These are phyloP conservation scores for Penicillium corylophilum DNA, from an alignment of 2,329 filamentous ascomycete genomes.

Conservation along the genomic window DNA sequence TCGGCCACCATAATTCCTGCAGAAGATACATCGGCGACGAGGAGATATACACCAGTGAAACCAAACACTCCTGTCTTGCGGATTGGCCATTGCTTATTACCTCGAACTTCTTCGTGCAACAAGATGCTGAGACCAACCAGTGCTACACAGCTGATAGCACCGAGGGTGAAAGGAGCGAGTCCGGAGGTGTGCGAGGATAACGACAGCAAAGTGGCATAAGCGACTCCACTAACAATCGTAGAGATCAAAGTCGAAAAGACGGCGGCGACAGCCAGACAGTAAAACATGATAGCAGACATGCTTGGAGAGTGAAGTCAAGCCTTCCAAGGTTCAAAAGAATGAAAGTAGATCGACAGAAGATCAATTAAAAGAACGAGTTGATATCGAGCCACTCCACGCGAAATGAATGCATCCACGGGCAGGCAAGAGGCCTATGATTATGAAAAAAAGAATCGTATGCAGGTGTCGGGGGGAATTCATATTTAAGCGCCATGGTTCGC, in stretches of 20 bases:
- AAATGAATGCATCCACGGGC: slow-evolving; percentile 6
- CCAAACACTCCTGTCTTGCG: slow-evolving; percentile 23
- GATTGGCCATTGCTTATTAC: slow-evolving; percentile 10
- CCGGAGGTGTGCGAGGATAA: slow-evolving; percentile 19
- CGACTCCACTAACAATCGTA: slow-evolving; percentile 32
- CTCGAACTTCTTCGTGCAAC: slow-evolving; percentile 19
- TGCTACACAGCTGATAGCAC: slow-evolving; percentile 26
- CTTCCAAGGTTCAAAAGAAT: neutral
- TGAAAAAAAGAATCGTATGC: neutral
- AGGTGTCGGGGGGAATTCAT: slow-evolving; percentile 6
- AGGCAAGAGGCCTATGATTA: neutral
- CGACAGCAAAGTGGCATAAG: slow-evolving; percentile 23
- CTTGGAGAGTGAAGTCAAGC: neutral
- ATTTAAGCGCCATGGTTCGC: slow-evolving; percentile 19
- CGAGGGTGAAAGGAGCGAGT: slow-evolving; percentile 26
- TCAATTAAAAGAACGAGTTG: neutral
- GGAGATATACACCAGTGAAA: slow-evolving; percentile 25
- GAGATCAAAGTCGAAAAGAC: slow-evolving; percentile 25
- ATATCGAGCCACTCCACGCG: slow-evolving; percentile 2
- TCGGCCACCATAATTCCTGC: slow-evolving; percentile 31
- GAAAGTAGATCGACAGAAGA: neutral
- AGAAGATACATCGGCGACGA: slow-evolving; percentile 24
- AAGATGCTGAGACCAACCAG: slow-evolving; percentile 22
- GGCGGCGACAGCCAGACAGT: slow-evolving; percentile 26
- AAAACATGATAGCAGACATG: slow-evolving; percentile 19